Evolutionary conservation across 2,329 filamentous ascomycete species (phyloP).

Genomic region (Pseudogymnoascus sp.): DNA sequence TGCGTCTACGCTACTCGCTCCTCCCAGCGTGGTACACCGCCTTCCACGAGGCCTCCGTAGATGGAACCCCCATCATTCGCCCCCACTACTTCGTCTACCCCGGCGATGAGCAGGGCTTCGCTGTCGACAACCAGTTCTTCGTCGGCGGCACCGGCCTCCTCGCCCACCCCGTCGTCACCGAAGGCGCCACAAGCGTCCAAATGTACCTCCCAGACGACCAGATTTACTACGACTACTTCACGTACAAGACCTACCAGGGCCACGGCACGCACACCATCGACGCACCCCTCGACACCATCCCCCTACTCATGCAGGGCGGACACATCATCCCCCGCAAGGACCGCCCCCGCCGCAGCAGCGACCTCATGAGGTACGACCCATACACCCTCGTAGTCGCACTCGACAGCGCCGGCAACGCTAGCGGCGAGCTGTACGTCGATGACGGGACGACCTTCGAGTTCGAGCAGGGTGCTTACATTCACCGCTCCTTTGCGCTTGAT

Average conservation of each 20-base stretch:
- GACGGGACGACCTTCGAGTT: slow-evolving; percentile 92
- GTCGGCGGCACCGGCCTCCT: slow-evolving; percentile 81
- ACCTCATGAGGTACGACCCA: slow-evolving; percentile 88
- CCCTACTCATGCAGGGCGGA: slow-evolving; percentile 85
- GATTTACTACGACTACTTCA: slow-evolving; percentile 93
- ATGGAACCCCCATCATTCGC: slow-evolving; percentile 78
- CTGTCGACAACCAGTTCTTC: slow-evolving; percentile 88
- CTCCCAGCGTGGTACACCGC: slow-evolving; percentile 95
- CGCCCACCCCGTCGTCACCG: slow-evolving; percentile 80
- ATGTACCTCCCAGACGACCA: slow-evolving; percentile 86
- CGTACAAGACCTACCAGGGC: slow-evolving; percentile 65
- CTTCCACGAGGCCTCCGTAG: slow-evolving; percentile 78
- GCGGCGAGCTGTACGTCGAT: slow-evolving; percentile 81
- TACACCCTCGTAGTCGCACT: slow-evolving; percentile 83
- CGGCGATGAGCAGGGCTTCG: slow-evolving; percentile 76
- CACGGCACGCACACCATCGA: slow-evolving; percentile 62
- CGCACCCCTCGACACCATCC: slow-evolving; percentile 78
- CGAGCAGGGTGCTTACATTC: slow-evolving; percentile 77
- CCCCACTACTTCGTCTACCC: slow-evolving; percentile 94
- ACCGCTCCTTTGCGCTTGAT: slow-evolving; percentile 67
- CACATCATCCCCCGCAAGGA: slow-evolving; percentile 89
- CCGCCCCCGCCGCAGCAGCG: slow-evolving; percentile 72
- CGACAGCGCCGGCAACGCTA: slow-evolving; percentile 59
- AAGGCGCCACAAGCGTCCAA: slow-evolving; percentile 64
- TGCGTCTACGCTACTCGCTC: slow-evolving; percentile 81